Conservation (phyloP, 176 grass and related monocot species). For the Puya raimondii region DNA sequence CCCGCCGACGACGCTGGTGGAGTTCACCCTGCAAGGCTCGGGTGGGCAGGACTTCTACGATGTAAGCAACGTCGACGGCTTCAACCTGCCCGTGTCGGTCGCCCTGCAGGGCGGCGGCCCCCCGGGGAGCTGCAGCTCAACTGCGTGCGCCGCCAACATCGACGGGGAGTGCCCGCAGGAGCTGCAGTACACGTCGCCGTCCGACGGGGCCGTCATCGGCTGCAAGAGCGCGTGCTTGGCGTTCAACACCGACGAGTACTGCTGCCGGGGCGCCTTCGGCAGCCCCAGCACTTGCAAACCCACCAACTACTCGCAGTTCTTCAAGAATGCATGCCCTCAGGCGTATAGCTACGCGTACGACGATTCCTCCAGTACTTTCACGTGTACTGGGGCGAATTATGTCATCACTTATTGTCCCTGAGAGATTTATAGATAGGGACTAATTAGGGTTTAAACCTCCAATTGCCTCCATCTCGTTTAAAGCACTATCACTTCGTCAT, state of each 20-base stretch:
- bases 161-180: conserved; percentile 37
- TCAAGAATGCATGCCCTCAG: conserved; percentile 53
- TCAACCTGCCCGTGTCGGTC: conserved; percentile 47
- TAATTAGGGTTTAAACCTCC: too few relatives aligned
- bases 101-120: not conserved
- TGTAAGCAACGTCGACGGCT: conserved; percentile 56
- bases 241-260: conserved; percentile 37
- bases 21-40: conserved; percentile 44
- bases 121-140: not conserved
- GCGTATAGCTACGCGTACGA: conserved; percentile 59
- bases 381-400: conserved; percentile 27
- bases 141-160: conserved; percentile 33
- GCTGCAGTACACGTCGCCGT: conserved; percentile 8
- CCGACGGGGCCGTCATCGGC: conserved; percentile 6
- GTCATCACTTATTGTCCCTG: conserved; percentile 30
- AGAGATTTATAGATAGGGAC: not conserved
- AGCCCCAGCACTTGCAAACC: conserved; percentile 27
- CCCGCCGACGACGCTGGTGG: conserved; percentile 35
- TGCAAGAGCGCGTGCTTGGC: conserved; percentile 54
- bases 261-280: conserved; percentile 39
- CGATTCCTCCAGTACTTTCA: conserved; percentile 44
- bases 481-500: too few relatives aligned
- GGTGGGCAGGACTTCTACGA: conserved; percentile 38
- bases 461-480: too few relatives aligned
- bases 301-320: conserved; percentile 31